Base-by-base conservation (phyloP, 495 filamentous ascomycete species). In the Penicillium lagena region DNA sequence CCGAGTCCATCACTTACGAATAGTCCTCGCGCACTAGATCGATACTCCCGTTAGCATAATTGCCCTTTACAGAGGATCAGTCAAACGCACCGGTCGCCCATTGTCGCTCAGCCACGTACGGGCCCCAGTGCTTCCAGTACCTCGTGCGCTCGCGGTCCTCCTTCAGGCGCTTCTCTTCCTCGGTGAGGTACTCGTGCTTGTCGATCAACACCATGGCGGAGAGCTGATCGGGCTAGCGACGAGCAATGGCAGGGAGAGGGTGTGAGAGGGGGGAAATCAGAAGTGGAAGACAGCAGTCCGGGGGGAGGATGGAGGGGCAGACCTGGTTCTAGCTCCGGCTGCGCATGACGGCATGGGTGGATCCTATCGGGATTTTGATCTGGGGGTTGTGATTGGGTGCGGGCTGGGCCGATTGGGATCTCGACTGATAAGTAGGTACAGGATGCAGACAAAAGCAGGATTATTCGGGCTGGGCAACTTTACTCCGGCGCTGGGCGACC, bases 51-150 rank as follows among this genome's bases (percentile, higher is more conserved):
- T 22, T 22, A 22, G 22, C 22, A 22, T 4, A 22, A 22, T 22
- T 54, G 56, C 50, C 7, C 12, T 31, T 34, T 17, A 32, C 37
- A 35, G 27, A 27, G 11, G 29, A 6, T 6, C 22, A 22, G 2
- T 22, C 42, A 40, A 27, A 66, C 77, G 55, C 67, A 82, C 85
- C 85, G 43, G 88, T 95, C 37, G 89, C 89, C 89, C 89, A 95
- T 70, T 95, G 89, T 59, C 89, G 71, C 59, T 83, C 80, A 5
- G 71, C 67, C 22, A 75, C 68, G 45, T 73, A 73, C 9, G 68
- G 70, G 42, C 90, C 90, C 90, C 90, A 96, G 75, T 81, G 83
- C 78, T 96, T 95, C 90, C 91, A 96, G 68, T 96, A 96, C 58
- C 81, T 85, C 36, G 55, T 76, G 35, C 86, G 79, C 41, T 89